These are phyloP conservation scores for Ogataea pignaliae DNA, from an alignment of 805 yeast species.

Conservation along the genomic window DNA sequence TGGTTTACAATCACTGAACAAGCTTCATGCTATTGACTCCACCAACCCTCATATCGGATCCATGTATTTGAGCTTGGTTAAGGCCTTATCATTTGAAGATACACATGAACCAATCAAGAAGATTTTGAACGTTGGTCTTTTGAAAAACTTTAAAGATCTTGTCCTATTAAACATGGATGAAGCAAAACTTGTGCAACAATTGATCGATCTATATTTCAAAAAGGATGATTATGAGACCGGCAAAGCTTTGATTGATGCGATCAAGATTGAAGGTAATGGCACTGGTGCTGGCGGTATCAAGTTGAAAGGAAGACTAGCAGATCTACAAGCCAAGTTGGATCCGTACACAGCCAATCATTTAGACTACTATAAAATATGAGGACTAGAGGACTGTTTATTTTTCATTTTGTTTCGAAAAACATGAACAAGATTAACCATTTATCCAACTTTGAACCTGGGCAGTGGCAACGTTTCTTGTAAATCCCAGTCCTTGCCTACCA, in stretches of 20 bases:
- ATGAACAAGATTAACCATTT: conserved; percentile 9
- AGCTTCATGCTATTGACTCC: conserved; percentile 15
- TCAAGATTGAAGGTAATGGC: conserved; percentile 1
- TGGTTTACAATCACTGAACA: conserved; percentile 41
- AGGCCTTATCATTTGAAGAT: conserved; percentile 7
- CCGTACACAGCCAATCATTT: conserved; percentile 16
- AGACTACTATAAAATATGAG: conserved; percentile 10
- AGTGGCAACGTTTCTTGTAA: conserved; percentile 49
- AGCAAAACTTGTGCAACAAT: conserved; percentile 7
- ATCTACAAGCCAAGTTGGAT: conserved; percentile 13
- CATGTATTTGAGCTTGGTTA: conserved; percentile 14
- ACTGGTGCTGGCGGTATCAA: not conserved
- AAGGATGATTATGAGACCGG: conserved; percentile 14
- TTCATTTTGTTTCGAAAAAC: not conserved
- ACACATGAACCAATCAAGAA: conserved; percentile 21
- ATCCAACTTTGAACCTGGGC: conserved; percentile 28
- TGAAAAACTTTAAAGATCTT: conserved; percentile 15
- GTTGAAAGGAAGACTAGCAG: conserved; percentile 6
- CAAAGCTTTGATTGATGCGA: conserved; percentile 10
- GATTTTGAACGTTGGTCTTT: conserved; percentile 20
- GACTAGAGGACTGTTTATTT: not conserved
- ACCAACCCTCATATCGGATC: conserved; percentile 17
- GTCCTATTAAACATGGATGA: conserved; percentile 7
- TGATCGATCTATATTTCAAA: conserved; percentile 15
- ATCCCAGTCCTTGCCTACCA: conserved; percentile 67